phyloP scores from a whole-genome alignment of 176 grass and related monocot genomes.

The Zoysia japonica region DNA sequence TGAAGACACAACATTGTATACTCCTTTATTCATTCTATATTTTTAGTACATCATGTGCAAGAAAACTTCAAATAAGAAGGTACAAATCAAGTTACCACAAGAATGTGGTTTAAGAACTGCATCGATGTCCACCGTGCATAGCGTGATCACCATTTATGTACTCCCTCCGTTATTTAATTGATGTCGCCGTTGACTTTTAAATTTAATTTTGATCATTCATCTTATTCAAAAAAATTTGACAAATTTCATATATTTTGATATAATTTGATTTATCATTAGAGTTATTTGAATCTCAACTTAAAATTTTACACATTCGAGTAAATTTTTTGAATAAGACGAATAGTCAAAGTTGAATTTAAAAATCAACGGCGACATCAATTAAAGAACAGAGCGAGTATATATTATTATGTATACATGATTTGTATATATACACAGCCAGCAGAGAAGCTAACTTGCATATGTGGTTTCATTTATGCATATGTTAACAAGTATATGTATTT shows the following conservation, averaged over 20 bases:
- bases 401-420: not conserved
- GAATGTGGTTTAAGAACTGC: not conserved
- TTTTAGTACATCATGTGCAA: not conserved
- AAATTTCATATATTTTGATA: no score
- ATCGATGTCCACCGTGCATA: slow-evolving; percentile 9
- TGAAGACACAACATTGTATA: not conserved
- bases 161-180: no score
- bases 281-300: no score
- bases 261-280: no score
- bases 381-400: no score
- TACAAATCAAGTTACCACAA: slow-evolving; percentile 23
- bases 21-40: not conserved
- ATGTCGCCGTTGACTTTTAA: no score
- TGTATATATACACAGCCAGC: not conserved
- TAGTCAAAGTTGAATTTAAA: no score
- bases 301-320: no score
- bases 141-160: not conserved
- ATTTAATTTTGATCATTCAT: no score
- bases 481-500: not conserved
- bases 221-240: no score
- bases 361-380: no score
- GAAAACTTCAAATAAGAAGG: not conserved
- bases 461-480: not conserved
- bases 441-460: not conserved
- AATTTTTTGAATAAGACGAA: no score